A percentile compares a stretch with the other conserved stretches of the same genome.
phyloP scores from a whole-genome alignment of 495 filamentous ascomycete genomes.

The Achaetomiella virescens region DNA sequence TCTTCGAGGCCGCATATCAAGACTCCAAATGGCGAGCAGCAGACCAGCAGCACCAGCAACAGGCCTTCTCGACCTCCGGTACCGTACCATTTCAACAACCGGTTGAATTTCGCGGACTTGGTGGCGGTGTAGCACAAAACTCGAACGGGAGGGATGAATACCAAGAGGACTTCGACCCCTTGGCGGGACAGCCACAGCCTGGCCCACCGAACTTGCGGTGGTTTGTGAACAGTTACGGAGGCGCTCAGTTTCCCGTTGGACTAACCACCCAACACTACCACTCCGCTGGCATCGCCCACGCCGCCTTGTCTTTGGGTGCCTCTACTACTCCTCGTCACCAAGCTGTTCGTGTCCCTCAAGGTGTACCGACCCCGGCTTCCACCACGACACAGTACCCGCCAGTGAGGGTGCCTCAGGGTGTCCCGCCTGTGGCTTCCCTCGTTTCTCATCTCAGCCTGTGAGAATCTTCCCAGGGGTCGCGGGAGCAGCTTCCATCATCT shows the following conservation, averaged over 20 bases:
- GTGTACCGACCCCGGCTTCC: background rate
- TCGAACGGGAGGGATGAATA: background rate
- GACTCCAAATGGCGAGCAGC: background rate
- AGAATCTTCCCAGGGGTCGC: too few species aligned
- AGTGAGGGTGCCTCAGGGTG: background rate
- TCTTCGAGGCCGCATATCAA: constrained; percentile 12
- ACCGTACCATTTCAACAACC: background rate
- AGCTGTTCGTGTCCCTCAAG: background rate
- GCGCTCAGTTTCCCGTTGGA: background rate
- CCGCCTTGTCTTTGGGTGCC: background rate
- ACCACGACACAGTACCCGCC: background rate
- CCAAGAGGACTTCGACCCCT: background rate
- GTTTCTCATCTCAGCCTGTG: too few species aligned
- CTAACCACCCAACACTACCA: background rate
- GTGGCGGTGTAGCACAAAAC: background rate
- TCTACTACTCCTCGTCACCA: background rate
- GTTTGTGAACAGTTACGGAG: background rate
- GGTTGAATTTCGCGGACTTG: background rate
- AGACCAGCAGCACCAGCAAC: too few species aligned
- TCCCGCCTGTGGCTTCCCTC: background rate
- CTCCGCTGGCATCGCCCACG: too few species aligned
- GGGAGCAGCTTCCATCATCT: too few species aligned
- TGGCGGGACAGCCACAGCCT: background rate
- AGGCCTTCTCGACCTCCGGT: background rate
- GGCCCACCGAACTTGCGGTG: background rate